Evolutionary conservation across 352 stramenopile species (phyloP), one percentile per base, ranked within the genome.

Genomic region (Globisporangium middletonii): DNA sequence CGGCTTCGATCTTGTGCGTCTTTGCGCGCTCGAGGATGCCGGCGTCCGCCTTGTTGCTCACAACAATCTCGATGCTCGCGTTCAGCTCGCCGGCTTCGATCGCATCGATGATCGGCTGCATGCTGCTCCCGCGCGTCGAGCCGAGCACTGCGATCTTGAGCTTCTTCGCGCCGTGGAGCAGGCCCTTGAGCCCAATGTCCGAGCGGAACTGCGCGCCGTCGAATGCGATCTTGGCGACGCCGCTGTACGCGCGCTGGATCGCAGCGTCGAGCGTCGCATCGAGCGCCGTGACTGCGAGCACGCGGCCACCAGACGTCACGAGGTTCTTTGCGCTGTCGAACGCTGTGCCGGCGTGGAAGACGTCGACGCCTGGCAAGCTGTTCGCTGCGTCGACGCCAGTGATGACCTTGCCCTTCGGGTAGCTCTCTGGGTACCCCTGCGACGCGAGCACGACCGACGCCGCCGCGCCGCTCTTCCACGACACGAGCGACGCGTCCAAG

Each of bases 271-370:
- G 80, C 50, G 83, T 93, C 33, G 76, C 62, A 27, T 90, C 94
- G 41, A 96, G 76, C 48, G 93, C 96, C 27, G 96, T 99, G 15
- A 99, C 96, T 19, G 97, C 95, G 12, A 99, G 79, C 26, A 99
- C 98, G 49, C 98, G 85, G 15, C 98, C 98, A 44, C 97, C 97
- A 4, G 84, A 96, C 38, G 96, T 99, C 35, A 96, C 75, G 16
- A 98, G 72, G 59, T 69, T 78, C 28, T 74, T 71, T 28, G 77
- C 57, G 8, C 69, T 63, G 51, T 79, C 73, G 3, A 93, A 56
- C 43, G 87, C 80, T n/a, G 98, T 99, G 53, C 98, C 98, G 37
- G 97, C 97, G 76, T 99, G 97, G 79, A 99, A 99, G 12, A 99
- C 95, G n/a, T 97, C 98, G 27, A 99, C 94, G 44, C 84, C 74